Base-by-base conservation (phyloP, 1,284 basidiomycete genomes). In the Cryptococcus sp. region DNA sequence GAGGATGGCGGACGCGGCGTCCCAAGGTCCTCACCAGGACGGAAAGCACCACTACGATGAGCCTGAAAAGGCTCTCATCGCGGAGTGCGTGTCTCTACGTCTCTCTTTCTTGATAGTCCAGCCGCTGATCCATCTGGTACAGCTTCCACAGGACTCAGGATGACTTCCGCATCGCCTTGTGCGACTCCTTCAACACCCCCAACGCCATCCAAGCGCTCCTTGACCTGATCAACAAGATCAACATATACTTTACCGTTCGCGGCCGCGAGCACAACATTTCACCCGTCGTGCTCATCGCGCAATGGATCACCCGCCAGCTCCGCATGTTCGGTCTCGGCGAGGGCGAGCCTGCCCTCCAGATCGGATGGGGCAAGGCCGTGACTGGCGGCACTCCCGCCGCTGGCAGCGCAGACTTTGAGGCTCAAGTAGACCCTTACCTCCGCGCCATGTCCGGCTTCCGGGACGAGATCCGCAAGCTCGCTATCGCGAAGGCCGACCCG, bases 141-240 rank as follows among this genome's bases (percentile, higher is more conserved):
- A 91, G 89, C 63, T 81, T 96, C 43, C 82, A 88, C 64, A 80
- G 85, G 50, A 84, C 87, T 38, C 94, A 95, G 77, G 68, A 82
- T 43, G 81, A 83, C 2, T 96, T 98, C 83, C 86, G 91, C 52
- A 81, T 79, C n/a, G 90, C 94, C 0, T 85, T 99, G 55, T 96
- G 90, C 78, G 95, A 99, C 77, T 97, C 93, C 1, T 97, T 98
- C 82, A 95, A 98, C 77, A 98, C 95, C 0, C 91, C 93, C 1
- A 81, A 80, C 15, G 95, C 92, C 0, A 78, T 98, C 45, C 82
- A 84, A 63, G 79, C 85, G 53, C 78, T 98, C 13, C 82, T 90
- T 13, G 88, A 94, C 60, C 80, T 98, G 33, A 85, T 98, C 24
- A 88, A 88, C n/a, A 83, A 85, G 52, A 86, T 89, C 16, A 98